Base-by-base conservation (phyloP, 768 basidiomycete species). In the Panaeolus papilionaceus region DNA sequence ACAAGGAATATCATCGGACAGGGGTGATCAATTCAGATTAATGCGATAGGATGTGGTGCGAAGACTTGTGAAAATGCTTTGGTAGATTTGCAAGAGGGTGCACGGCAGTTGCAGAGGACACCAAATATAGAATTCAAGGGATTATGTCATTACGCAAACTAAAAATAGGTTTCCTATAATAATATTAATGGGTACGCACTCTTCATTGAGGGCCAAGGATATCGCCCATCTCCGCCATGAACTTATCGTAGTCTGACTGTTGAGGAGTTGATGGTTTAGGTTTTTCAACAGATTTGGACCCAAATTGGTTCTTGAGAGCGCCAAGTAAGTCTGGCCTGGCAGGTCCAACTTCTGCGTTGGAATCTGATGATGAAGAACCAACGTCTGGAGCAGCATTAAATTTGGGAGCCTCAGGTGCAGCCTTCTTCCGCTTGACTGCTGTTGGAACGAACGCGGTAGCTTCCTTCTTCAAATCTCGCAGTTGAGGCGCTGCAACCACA, bases 391-490 rank as follows among this genome's bases (percentile, higher is more conserved):
- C 54, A 28, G 54, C 54, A 58, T 58, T 58, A 33, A 58, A 58
- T 18, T 58, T 33, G 8, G 54, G 54, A 28, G 54, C 54, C 54
- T 58, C 54, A 16, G 33, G 28, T 9, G 16, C 54, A 33, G 54
- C 78, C 68, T 85, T 91, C 78, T 92, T 95, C 61, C 93, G 88
- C 78, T 94, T 94, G 63, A 97, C 79, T 3, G 92, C 83, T 1
- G 90, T 76, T 3, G 98, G 98, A 4, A 98, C 88, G 73, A 99
- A 99, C 0, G 93, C 89, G 0, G 95, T 97, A 9, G 93, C 92
- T 77, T 99, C 98, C 78, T 95, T 96, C 81, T 96, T 95, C 68
- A 99, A 83, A 78, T 99, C 95, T 14, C 97, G 92, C 63, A 99
- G 79, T 75, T 95, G 85, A 4, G 98, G 95, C 54, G 83, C 94